A percentile compares a stretch with the other conserved stretches of the same genome.
phyloP scores from a whole-genome alignment of 148 eudicot genomes.

The Fagopyrum homotropicum region DNA sequence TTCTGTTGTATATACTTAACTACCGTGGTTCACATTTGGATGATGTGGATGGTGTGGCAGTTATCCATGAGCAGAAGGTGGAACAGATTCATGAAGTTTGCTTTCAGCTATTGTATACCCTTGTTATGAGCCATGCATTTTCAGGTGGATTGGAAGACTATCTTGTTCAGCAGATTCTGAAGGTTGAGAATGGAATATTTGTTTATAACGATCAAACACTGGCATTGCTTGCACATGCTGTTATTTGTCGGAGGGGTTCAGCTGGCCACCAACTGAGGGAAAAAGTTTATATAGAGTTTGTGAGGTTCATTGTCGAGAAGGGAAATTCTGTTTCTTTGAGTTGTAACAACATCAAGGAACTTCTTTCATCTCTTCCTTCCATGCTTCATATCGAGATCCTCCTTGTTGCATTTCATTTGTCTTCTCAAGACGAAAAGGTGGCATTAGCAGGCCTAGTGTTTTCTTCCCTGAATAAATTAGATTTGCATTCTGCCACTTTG shows the following conservation, averaged over 20 bases:
- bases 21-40: conserved; percentile 46
- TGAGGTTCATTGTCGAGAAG: conserved; percentile 53
- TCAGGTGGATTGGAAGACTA: conserved; percentile 64
- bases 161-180: conserved; percentile 58
- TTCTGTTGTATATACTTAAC: conserved; percentile 57
- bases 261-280: conserved; percentile 70
- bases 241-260: conserved; percentile 54
- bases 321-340: conserved; percentile 34
- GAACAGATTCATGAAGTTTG: conserved; percentile 59
- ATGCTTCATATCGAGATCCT: conserved; percentile 83
- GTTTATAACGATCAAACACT: conserved; percentile 72
- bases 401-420: conserved; percentile 83
- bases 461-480: conserved; percentile 45
- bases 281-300: conserved; percentile 46
- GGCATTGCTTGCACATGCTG: conserved; percentile 66
- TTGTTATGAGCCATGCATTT: conserved; percentile 45
- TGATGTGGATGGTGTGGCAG: conserved; percentile 41
- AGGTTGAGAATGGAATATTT: conserved; percentile 60
- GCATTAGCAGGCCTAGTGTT: conserved; percentile 41
- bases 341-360: conserved; percentile 41
- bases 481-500: conserved; percentile 27
- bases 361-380: conserved; percentile 65
- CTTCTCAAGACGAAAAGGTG: conserved; percentile 75
- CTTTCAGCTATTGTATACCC: conserved; percentile 69
- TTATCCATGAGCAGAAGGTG: conserved; percentile 46